Conservation (phyloP, 2,329 filamentous ascomycete species). For the Penicillium sumatraense region DNA sequence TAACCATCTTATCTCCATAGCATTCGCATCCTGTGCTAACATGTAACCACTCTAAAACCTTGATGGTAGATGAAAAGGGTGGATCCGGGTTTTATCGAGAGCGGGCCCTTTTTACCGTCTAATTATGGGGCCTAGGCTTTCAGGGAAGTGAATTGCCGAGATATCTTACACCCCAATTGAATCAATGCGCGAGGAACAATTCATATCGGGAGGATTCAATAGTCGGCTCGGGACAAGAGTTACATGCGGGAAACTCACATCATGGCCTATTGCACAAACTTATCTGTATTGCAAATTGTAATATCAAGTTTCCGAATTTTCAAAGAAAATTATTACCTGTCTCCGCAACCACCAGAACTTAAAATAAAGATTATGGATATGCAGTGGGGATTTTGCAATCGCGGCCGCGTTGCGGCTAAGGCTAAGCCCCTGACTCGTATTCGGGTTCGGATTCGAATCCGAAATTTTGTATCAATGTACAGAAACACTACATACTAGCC, state of each 20-base stretch:
- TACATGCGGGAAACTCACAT: too few species aligned
- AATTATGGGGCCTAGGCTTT: neutral
- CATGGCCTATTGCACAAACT: too few species aligned
- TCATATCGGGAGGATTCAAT: too few species aligned
- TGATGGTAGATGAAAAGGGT: neutral
- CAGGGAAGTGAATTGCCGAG: too few species aligned
- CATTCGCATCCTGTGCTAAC: neutral
- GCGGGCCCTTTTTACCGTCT: neutral
- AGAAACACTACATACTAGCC: neutral
- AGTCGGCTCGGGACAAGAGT: too few species aligned
- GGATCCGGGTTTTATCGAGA: neutral
- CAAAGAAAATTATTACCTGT: neutral
- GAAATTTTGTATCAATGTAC: neutral
- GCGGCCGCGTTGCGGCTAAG: neutral
- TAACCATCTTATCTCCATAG: neutral
- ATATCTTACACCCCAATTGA: too few species aligned
- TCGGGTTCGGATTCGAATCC: conserved; percentile 8
- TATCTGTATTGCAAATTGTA: too few species aligned
- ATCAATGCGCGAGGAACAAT: too few species aligned
- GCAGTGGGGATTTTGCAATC: neutral
- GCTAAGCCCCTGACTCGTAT: conserved; percentile 3
- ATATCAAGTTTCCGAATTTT: neutral
- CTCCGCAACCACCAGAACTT: neutral
- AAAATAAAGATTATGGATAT: neutral
- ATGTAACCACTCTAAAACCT: neutral